A percentile compares a stretch with the other conserved stretches of the same genome.
Evolutionary conservation across 2,329 filamentous ascomycete species (phyloP).

Genomic region (Epichloe glyceriae): DNA sequence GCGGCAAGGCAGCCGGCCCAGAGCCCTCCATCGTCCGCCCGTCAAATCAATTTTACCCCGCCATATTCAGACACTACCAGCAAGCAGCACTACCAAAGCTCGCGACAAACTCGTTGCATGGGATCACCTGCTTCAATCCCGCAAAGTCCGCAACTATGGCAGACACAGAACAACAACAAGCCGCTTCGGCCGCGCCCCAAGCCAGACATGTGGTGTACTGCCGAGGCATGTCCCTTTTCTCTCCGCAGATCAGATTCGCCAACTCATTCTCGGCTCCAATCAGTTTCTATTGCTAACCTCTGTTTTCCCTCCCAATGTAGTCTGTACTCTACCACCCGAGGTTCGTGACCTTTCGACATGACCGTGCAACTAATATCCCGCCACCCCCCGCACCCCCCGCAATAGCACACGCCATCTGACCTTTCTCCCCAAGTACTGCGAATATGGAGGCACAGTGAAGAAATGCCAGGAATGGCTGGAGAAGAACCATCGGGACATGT

Average conservation of each 20-base stretch:
- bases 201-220: constrained; percentile 42
- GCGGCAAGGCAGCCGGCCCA: not conserved
- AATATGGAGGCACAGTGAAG: constrained; percentile 90
- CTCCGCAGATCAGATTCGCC: not conserved
- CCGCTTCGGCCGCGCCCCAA: constrained; percentile 33
- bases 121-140: constrained; percentile 1
- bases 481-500: constrained; percentile 59
- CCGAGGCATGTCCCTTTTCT: constrained; percentile 35
- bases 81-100: constrained; percentile 9
- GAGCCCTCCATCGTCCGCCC: constrained; percentile 4
- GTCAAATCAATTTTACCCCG: constrained; percentile 16
- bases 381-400: not conserved
- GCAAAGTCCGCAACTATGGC: constrained; percentile 31
- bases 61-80: not conserved
- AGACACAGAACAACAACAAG: constrained; percentile 35
- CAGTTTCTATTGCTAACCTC: not conserved
- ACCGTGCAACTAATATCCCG: constrained; percentile 1
- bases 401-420: not conserved
- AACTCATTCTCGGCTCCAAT: not conserved
- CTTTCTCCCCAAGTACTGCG: constrained; percentile 62
- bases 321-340: constrained; percentile 54
- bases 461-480: constrained; percentile 97
- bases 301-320: constrained; percentile 21
- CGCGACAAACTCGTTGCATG: constrained; percentile 15
- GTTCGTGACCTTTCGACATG: constrained; percentile 24